These are phyloP conservation scores for Ogataea paradorogensis DNA, from an alignment of 805 yeast species.

Conservation along the genomic window DNA sequence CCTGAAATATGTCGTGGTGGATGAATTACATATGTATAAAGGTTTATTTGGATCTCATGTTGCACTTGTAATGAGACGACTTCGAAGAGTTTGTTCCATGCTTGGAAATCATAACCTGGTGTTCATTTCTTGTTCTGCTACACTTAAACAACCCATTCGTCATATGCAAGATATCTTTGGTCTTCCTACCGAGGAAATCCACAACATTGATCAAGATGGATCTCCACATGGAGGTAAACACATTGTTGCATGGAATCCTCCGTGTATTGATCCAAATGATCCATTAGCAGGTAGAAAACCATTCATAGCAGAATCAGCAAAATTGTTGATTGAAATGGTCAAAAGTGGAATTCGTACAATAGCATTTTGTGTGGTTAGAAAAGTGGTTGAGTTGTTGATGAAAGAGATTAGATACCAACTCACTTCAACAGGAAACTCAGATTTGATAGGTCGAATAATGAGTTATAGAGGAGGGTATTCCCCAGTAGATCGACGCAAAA, in stretches of 20 bases:
- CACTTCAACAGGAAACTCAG: slow-evolving; percentile 41
- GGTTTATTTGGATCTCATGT: slow-evolving; percentile 95
- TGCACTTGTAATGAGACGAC: slow-evolving; percentile 75
- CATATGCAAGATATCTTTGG: slow-evolving; percentile 81
- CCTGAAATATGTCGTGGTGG: slow-evolving; percentile 73
- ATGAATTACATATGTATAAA: slow-evolving; percentile 81
- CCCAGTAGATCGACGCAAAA: slow-evolving; percentile 76
- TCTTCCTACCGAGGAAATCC: slow-evolving; percentile 44
- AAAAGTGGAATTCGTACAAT: slow-evolving; percentile 70
- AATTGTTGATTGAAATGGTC: slow-evolving; percentile 63
- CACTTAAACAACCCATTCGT: slow-evolving; percentile 66
- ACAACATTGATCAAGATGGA: slow-evolving; percentile 74
- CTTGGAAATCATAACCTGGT: slow-evolving; percentile 53
- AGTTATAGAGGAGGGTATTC: slow-evolving; percentile 95
- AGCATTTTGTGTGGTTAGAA: slow-evolving; percentile 84
- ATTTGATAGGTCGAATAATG: slow-evolving; percentile 66
- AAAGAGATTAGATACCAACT: slow-evolving; percentile 68
- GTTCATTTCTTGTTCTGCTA: slow-evolving; percentile 92
- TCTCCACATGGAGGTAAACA: slow-evolving; percentile 81
- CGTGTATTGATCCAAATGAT: slow-evolving; percentile 58
- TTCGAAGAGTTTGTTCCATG: slow-evolving; percentile 59
- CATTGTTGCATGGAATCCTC: slow-evolving; percentile 83
- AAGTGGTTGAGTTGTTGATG: slow-evolving; percentile 83
- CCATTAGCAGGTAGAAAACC: slow-evolving; percentile 60
- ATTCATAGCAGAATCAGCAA: slow-evolving; percentile 74